These are phyloP conservation scores for Cercospora nicotianae DNA, from an alignment of 2,329 filamentous ascomycete genomes.

Conservation along the genomic window DNA sequence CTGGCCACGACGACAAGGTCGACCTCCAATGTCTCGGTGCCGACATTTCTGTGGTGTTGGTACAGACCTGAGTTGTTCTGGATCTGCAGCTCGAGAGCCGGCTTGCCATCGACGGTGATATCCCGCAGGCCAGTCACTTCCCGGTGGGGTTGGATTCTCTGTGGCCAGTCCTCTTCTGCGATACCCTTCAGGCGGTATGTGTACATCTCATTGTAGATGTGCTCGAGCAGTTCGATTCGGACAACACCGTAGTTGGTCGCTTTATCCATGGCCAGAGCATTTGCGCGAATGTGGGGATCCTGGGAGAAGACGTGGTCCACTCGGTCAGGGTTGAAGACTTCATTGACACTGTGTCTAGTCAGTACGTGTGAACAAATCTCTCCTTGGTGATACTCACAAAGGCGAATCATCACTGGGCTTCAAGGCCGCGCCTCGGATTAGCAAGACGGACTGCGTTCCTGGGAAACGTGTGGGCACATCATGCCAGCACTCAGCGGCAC, in stretches of 20 bases:
- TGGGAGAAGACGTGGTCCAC: slow-evolving; percentile 75
- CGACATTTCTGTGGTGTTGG: slow-evolving; percentile 40
- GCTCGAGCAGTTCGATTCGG: slow-evolving; percentile 83
- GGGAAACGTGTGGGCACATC: slow-evolving; percentile 81
- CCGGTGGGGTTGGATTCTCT: slow-evolving; percentile 72
- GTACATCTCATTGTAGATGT: slow-evolving; percentile 85
- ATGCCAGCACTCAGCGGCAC: slow-evolving; percentile 92
- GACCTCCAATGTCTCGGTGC: slow-evolving; percentile 65
- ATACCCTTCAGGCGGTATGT: slow-evolving; percentile 72
- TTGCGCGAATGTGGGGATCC: slow-evolving; percentile 61
- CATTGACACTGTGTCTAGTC: slow-evolving; percentile 66
- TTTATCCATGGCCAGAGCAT: slow-evolving; percentile 66
- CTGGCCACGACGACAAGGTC: slow-evolving; percentile 85
- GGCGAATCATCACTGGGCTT: slow-evolving; percentile 93
- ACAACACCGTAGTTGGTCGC: slow-evolving; percentile 95
- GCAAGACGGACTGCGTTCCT: slow-evolving; percentile 71
- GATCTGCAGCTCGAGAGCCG: slow-evolving; percentile 60
- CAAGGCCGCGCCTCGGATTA: slow-evolving; percentile 81
- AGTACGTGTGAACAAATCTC: slow-evolving; percentile 47
- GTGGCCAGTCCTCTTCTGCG: slow-evolving; percentile 74
- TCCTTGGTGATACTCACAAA: slow-evolving; percentile 52
- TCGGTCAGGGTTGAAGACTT: slow-evolving; percentile 88
- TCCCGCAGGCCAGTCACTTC: slow-evolving; percentile 59
- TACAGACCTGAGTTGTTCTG: slow-evolving; percentile 52
- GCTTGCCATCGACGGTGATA: slow-evolving; percentile 39